Conservation (phyloP, 768 basidiomycete species). For the Dendrothele bispora region DNA sequence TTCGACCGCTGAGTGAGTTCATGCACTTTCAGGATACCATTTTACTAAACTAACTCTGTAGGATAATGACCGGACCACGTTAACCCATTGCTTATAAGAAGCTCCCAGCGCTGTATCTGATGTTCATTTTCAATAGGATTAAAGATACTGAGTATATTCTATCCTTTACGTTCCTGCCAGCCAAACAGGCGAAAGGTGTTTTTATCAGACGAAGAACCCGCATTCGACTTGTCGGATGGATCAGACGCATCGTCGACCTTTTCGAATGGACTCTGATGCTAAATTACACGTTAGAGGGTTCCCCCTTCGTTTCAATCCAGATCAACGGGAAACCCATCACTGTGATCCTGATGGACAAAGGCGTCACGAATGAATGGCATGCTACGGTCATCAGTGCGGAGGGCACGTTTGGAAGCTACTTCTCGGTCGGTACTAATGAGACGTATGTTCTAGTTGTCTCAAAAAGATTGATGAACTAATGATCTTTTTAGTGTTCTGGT, state of each 20-base stretch:
- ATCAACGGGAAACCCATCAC: slow-evolving; percentile 25
- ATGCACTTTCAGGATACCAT: neutral
- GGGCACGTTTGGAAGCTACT: slow-evolving; percentile 39
- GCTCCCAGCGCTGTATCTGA: neutral
- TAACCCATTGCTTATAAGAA: slow-evolving; percentile 14
- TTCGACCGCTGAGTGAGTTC: slow-evolving; percentile 45
- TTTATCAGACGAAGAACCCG: slow-evolving; percentile 29
- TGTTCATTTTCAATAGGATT: slow-evolving; percentile 26
- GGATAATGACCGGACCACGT: slow-evolving; percentile 60
- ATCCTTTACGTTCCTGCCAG: slow-evolving; percentile 41
- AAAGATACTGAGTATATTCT: slow-evolving; percentile 40
- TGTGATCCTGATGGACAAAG: slow-evolving; percentile 42
- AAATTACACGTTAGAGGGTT: slow-evolving; percentile 33
- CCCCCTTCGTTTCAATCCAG: slow-evolving; percentile 34
- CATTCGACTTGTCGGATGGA: slow-evolving; percentile 25
- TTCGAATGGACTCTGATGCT: slow-evolving; percentile 39
- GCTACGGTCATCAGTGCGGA: slow-evolving; percentile 41
- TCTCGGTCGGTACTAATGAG: slow-evolving; percentile 45
- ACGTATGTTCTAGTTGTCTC: too few species aligned
- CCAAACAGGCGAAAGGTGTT: slow-evolving; percentile 45
- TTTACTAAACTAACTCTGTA: slow-evolving; percentile 11
- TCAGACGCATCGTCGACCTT: slow-evolving; percentile 31
- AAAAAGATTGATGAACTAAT: neutral
- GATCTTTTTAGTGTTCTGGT: slow-evolving; percentile 36
- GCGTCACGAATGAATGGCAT: slow-evolving; percentile 49